Percentiles rank a stretch among this genome's conserved stretches.
phyloP scores from a whole-genome alignment of 495 filamentous ascomycete species.

The Neurospora pannonica region DNA sequence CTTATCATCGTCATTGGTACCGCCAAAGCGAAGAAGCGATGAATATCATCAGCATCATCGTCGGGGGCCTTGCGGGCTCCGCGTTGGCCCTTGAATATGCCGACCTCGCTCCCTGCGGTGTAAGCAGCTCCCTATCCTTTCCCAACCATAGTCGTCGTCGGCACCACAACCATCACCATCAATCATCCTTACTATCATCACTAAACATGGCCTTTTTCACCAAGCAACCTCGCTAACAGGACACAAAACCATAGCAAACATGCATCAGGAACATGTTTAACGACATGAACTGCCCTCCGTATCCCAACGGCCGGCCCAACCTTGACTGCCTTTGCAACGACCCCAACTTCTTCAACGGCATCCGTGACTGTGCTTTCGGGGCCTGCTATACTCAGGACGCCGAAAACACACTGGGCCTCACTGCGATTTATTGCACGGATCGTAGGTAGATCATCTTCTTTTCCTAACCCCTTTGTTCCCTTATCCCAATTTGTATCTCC shows the following conservation, averaged over 20 bases:
- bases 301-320: constrained; percentile 3
- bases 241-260: background rate
- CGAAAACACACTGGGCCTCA: background rate
- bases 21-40: background rate
- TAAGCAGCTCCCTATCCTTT: background rate
- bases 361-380: constrained; percentile 8
- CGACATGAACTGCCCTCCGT: constrained; percentile 4
- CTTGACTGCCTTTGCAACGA: constrained; percentile 9
- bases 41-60: background rate
- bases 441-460: background rate
- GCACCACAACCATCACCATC: background rate
- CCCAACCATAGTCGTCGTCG: background rate
- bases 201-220: background rate
- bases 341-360: constrained; percentile 7
- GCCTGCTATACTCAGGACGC: constrained; percentile 1
- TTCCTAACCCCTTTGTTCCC: background rate
- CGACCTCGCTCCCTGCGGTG: constrained; percentile 5
- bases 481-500: background rate
- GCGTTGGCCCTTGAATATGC: background rate
- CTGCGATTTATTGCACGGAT: background rate
- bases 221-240: background rate
- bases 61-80: background rate
- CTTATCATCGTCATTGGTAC: background rate
- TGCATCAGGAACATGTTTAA: constrained; percentile 14
- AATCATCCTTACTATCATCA: background rate